Evolutionary conservation across 495 filamentous ascomycete species (phyloP).

Genomic region (Letharia lupina): DNA sequence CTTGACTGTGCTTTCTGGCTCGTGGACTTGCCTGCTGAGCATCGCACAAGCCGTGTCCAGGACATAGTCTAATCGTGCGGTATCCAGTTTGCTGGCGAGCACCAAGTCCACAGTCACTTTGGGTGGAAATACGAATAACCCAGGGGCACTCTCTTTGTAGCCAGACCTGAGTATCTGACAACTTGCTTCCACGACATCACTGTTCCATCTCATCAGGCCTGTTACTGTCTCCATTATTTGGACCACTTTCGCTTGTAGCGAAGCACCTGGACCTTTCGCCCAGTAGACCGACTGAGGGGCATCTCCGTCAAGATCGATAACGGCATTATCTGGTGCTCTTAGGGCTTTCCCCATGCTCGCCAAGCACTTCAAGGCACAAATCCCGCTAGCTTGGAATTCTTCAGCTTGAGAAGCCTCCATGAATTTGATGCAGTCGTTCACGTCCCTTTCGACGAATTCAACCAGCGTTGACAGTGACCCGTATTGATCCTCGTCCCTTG

Average conservation of each 20-base stretch:
- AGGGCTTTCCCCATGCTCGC: slow-evolving; percentile 71
- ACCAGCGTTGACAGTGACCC: slow-evolving; percentile 57
- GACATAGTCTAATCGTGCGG: slow-evolving; percentile 61
- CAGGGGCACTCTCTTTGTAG: slow-evolving; percentile 67
- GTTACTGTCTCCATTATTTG: slow-evolving; percentile 38
- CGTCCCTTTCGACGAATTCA: slow-evolving; percentile 53
- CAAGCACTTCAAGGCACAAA: slow-evolving; percentile 58
- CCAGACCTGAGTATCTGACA: slow-evolving; percentile 71
- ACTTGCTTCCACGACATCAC: slow-evolving; percentile 64
- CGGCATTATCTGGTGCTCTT: slow-evolving; percentile 59
- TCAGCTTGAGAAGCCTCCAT: slow-evolving; percentile 25
- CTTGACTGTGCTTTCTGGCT: slow-evolving; percentile 36
- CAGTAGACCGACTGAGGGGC: slow-evolving; percentile 48
- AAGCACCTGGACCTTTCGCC: slow-evolving; percentile 46
- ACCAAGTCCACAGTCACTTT: slow-evolving; percentile 64
- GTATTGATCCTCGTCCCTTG: slow-evolving; percentile 53
- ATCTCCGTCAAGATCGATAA: slow-evolving; percentile 49
- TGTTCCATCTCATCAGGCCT: slow-evolving; percentile 35
- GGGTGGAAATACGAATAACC: slow-evolving; percentile 69
- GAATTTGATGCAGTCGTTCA: slow-evolving; percentile 36
- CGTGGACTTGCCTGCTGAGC: slow-evolving; percentile 53
- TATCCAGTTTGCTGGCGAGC: slow-evolving; percentile 49
- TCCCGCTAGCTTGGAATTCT: slow-evolving; percentile 25
- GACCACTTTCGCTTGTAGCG: slow-evolving; percentile 52
- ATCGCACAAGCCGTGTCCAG: slow-evolving; percentile 73